Base-by-base conservation (phyloP, 352 stramenopile species). In the Discostella stelligera region DNA sequence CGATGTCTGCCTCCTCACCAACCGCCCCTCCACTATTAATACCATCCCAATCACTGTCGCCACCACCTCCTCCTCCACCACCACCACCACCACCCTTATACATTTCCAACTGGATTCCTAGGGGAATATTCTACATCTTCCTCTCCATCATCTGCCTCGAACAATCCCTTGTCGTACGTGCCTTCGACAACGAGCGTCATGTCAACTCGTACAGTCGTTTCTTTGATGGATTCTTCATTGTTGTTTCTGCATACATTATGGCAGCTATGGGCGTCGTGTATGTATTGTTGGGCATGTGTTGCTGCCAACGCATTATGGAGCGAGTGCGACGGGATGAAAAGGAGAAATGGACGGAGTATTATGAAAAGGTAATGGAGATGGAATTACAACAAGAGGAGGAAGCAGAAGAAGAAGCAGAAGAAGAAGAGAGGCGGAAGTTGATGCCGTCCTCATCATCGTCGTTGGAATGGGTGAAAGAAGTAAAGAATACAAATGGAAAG, bases 101-200 rank as follows among this genome's bases (percentile, higher is more conserved):
- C 50, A 46, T 83, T 5, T 41, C 63, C 23, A 84, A 84, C 49
- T 84, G 77, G 77, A 80, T 84, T 9, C 66, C 70, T 6, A 65
- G 87, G 23, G 87, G 87, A 14, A 88, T 90, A 66, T 72, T 92
- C 9, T 92, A 92, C 50, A 81, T 84, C 50, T 91, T 92, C 66
- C 52, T 92, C 23, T 79, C 82, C 46, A 58, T 91, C 37, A 67
- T 88, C 25, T 74, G 72, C 41, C 68, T 90, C 32, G 84, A 90
- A 55, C 77, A 91, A 68, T 63, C 75, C 14, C 80, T 86, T 21
- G 80, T 80, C 6, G 86, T 90, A 27, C 60, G 62, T 13, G 73
- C 83, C 3, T 32, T 80, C n/a, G 71, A 86, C 39, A 71, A 79
- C 11, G 49, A 82, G 6, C 20, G 58, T 27, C 58, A 64, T 54